Percentiles rank a stretch among this genome's conserved stretches.
phyloP scores from a whole-genome alignment of 805 yeast species.

The Metschnikowia aberdeeniae region DNA sequence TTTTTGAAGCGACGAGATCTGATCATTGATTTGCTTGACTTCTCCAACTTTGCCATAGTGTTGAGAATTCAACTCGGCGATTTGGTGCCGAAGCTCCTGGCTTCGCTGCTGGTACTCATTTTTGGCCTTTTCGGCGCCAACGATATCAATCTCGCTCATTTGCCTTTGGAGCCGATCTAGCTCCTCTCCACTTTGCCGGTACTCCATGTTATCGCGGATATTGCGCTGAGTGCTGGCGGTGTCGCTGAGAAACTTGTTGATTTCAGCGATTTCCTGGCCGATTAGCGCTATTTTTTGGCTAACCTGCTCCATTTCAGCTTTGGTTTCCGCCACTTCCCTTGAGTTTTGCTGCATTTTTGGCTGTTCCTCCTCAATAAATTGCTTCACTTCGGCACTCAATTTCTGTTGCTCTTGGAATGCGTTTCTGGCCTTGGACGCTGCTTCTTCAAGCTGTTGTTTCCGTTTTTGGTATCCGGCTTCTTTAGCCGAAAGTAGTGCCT shows the following conservation, averaged over 20 bases:
- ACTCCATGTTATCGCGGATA: slow-evolving; percentile 60
- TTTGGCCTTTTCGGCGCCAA: slow-evolving; percentile 57
- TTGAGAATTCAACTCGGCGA: slow-evolving; percentile 52
- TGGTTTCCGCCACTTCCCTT: not conserved
- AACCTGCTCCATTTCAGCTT: slow-evolving; percentile 7
- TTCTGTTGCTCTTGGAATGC: slow-evolving; percentile 4
- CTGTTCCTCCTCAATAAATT: slow-evolving; percentile 22
- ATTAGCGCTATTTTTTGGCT: slow-evolving; percentile 8
- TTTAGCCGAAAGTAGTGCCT: slow-evolving; percentile 6
- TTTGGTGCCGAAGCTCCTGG: slow-evolving; percentile 42
- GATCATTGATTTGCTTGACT: slow-evolving; percentile 74
- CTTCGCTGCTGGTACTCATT: slow-evolving; percentile 60
- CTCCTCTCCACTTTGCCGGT: slow-evolving; percentile 43
- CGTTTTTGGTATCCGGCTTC: slow-evolving; percentile 5
- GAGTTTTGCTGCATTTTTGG: slow-evolving; percentile 23
- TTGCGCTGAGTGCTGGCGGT: slow-evolving; percentile 60
- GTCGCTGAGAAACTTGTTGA: slow-evolving; percentile 47
- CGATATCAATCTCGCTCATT: slow-evolving; percentile 45
- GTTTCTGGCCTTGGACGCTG: not conserved
- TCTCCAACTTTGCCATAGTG: slow-evolving; percentile 84
- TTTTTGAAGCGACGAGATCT: slow-evolving; percentile 47
- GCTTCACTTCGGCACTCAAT: slow-evolving; percentile 9
- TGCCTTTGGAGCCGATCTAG: slow-evolving; percentile 32
- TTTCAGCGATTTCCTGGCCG: slow-evolving; percentile 24
- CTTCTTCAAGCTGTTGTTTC: not conserved